Conservation (phyloP, 176 grass and related monocot genomes). For the Carex parvula region DNA sequence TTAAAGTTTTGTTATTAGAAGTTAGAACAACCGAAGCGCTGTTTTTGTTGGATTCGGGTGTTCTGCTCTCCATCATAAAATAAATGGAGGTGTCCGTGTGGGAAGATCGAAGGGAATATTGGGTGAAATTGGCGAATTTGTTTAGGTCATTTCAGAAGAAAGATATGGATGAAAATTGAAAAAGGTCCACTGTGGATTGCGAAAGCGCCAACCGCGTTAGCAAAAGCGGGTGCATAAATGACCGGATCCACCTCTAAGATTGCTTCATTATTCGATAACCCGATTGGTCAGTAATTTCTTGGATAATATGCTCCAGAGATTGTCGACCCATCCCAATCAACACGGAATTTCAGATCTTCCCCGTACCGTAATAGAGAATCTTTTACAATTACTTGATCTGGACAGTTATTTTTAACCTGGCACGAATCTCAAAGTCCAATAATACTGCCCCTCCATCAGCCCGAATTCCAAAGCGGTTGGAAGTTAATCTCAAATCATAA, state of each 20-base stretch:
- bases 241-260: no score
- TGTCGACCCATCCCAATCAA: not conserved
- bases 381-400: no score
- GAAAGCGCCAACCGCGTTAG: no score
- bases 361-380: no score
- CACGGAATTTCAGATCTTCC: no score
- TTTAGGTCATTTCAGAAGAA: not conserved
- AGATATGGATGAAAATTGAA: not conserved
- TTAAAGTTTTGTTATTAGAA: not conserved
- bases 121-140: not conserved
- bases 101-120: not conserved
- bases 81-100: not conserved
- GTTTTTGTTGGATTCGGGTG: not conserved
- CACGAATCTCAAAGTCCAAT: no score
- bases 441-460: no score
- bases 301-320: not conserved
- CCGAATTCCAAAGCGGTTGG: no score
- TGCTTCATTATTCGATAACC: not conserved
- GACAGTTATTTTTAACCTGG: no score
- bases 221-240: no score
- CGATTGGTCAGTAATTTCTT: not conserved
- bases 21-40: not conserved
- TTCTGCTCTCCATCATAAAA: not conserved
- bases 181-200: not conserved
- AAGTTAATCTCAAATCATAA: no score